Percentiles rank a stretch among this genome's conserved stretches.
Conservation (phyloP, 2,329 filamentous ascomycete species). For the Colletotrichum karsti region DNA sequence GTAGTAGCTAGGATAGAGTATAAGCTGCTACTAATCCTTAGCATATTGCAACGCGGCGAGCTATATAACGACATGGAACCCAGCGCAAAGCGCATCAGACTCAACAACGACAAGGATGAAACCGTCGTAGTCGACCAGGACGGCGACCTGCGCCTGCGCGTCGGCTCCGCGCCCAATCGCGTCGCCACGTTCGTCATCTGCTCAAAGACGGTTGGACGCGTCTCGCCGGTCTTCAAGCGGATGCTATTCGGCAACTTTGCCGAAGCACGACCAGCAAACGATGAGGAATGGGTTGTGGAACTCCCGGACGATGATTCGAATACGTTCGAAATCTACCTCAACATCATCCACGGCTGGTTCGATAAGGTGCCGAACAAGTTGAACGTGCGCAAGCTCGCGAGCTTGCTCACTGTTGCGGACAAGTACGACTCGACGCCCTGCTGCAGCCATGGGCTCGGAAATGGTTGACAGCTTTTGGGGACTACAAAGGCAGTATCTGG, state of each 20-base stretch:
- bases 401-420: background rate
- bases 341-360: background rate
- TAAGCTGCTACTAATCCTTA: too few species aligned
- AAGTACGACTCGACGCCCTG: background rate
- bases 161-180: background rate
- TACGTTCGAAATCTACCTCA: background rate
- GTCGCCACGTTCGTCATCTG: background rate
- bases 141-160: background rate
- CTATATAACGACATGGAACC: too few species aligned
- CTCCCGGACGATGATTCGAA: background rate
- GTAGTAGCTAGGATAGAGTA: too few species aligned
- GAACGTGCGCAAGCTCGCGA: background rate
- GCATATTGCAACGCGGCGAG: too few species aligned
- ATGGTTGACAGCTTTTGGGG: background rate
- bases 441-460: background rate
- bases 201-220: background rate
- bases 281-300: background rate
- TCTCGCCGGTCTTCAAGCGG: background rate
- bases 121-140: background rate
- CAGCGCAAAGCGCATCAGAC: too few species aligned
- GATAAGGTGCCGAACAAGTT: background rate
- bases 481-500: background rate
- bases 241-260: background rate
- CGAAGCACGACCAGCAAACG: background rate
- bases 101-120: too few species aligned